Percentiles rank a stretch among this genome's conserved stretches.
These are phyloP conservation scores for Prunus mira DNA, from an alignment of 306 rosid species.

Conservation along the genomic window DNA sequence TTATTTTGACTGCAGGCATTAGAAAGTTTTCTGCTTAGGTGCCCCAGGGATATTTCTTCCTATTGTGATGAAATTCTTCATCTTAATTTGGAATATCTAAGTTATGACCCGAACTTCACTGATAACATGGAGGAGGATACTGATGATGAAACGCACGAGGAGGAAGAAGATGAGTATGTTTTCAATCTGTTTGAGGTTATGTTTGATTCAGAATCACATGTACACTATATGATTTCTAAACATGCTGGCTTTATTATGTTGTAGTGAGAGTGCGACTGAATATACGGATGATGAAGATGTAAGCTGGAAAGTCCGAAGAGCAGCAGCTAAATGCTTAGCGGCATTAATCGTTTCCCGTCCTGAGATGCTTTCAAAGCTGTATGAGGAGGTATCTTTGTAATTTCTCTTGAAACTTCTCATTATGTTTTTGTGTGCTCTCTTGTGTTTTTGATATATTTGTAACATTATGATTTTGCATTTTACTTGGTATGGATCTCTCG, in stretches of 20 bases:
- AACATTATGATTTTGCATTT: background rate
- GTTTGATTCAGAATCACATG: slow-evolving; percentile 1
- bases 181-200: slow-evolving; percentile 16
- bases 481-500: background rate
- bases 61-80: slow-evolving; percentile 88
- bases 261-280: slow-evolving; percentile 97
- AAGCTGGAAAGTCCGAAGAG: slow-evolving; percentile 99
- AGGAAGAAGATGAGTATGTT: slow-evolving; percentile 97
- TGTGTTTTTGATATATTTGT: background rate
- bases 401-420: background rate
- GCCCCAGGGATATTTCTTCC: slow-evolving; percentile 85
- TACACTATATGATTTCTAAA: slow-evolving; percentile 19
- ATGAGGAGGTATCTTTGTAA: slow-evolving; percentile 73
- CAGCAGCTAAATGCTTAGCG: slow-evolving; percentile 98
- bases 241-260: slow-evolving; percentile 25
- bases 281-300: slow-evolving; percentile 98
- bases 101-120: slow-evolving; percentile 97
- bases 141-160: slow-evolving; percentile 83
- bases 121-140: slow-evolving; percentile 99
- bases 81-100: slow-evolving; percentile 79
- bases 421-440: background rate
- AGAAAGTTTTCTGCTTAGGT: slow-evolving; percentile 93
- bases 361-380: slow-evolving; percentile 84
- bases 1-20: slow-evolving; percentile 59
- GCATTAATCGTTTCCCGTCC: slow-evolving; percentile 97